Percentiles rank a stretch among this genome's conserved stretches.
Evolutionary conservation across 2,329 filamentous ascomycete genomes (phyloP).

Genomic region (Exophiala sp.): DNA sequence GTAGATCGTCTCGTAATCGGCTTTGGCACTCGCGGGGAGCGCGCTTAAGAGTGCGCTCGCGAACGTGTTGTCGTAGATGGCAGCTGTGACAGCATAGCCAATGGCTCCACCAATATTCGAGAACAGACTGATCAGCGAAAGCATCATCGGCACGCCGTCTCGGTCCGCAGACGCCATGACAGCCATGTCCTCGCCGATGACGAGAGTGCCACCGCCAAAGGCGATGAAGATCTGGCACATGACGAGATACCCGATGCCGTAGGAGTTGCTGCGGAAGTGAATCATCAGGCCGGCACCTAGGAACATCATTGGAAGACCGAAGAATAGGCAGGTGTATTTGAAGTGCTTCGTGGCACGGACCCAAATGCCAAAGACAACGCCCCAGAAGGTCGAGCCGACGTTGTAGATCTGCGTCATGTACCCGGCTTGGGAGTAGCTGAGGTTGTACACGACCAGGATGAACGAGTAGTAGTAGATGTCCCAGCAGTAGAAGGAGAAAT

Average conservation of each 20-base stretch:
- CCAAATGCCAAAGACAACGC: slow-evolving; percentile 43
- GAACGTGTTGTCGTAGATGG: slow-evolving; percentile 36
- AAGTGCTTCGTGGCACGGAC: slow-evolving; percentile 50
- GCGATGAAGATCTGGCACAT: slow-evolving; percentile 54
- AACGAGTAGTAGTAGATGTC: slow-evolving; percentile 52
- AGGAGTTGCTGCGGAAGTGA: slow-evolving; percentile 47
- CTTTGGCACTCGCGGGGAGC: slow-evolving; percentile 31
- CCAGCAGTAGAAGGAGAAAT: slow-evolving; percentile 50
- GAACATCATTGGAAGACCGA: slow-evolving; percentile 49
- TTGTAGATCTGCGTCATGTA: slow-evolving; percentile 41
- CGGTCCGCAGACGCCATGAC: slow-evolving; percentile 50
- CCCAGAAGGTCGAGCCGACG: slow-evolving; percentile 55
- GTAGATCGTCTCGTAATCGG: slow-evolving; percentile 49
- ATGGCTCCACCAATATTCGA: slow-evolving; percentile 36
- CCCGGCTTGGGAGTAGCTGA: slow-evolving; percentile 39
- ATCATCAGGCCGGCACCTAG: slow-evolving; percentile 53
- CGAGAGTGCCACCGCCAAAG: slow-evolving; percentile 48
- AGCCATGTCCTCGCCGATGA: slow-evolving; percentile 54
- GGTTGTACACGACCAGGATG: slow-evolving; percentile 51
- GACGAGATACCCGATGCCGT: slow-evolving; percentile 49
- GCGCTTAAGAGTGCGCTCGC: slow-evolving; percentile 39
- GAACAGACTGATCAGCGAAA: slow-evolving; percentile 41
- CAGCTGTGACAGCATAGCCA: slow-evolving; percentile 32
- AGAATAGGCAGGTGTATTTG: slow-evolving; percentile 49
- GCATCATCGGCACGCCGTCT: slow-evolving; percentile 52